phyloP scores from a whole-genome alignment of 768 basidiomycete species.

The Tephrocybe sp. region DNA sequence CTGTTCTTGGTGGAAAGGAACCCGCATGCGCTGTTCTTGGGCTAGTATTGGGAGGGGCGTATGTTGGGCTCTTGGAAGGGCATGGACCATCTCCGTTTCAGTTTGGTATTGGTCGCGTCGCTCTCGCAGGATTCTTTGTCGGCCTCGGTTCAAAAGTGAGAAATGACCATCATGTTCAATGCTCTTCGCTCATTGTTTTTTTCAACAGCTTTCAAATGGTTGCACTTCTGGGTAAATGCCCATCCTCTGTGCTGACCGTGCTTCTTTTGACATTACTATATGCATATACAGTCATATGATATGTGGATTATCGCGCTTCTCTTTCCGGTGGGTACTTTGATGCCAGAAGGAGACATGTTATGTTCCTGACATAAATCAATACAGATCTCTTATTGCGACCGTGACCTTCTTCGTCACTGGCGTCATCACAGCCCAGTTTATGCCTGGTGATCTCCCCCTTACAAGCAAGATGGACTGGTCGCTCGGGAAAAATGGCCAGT shows the following conservation, averaged over 20 bases:
- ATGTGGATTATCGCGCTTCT: constrained; percentile 56
- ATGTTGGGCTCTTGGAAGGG: constrained; percentile 41
- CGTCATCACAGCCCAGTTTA: constrained; percentile 39
- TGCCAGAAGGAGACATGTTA: neutral
- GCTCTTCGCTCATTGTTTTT: constrained; percentile 6
- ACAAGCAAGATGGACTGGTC: constrained; percentile 38
- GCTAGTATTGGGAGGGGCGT: constrained; percentile 47
- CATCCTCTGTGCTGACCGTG: neutral
- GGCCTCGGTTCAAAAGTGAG: constrained; percentile 58
- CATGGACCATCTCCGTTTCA: constrained; percentile 26
- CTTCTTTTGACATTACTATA: constrained; percentile 2
- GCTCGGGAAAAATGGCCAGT: constrained; percentile 32
- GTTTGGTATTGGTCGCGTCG: constrained; percentile 27
- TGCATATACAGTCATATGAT: constrained; percentile 56
- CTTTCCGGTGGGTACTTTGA: constrained; percentile 40
- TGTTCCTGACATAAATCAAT: constrained; percentile 8
- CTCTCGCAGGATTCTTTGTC: constrained; percentile 54
- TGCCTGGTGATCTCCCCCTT: constrained; percentile 35
- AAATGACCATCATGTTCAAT: neutral
- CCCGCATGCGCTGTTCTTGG: constrained; percentile 42
- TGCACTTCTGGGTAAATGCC: constrained; percentile 60
- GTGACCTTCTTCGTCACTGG: constrained; percentile 52
- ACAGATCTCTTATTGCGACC: constrained; percentile 56
- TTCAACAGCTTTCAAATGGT: constrained; percentile 51
- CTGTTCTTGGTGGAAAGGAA: constrained; percentile 44